Evolutionary conservation across 1,284 basidiomycete genomes (phyloP).

Genomic region (Retiboletus fuscus): DNA sequence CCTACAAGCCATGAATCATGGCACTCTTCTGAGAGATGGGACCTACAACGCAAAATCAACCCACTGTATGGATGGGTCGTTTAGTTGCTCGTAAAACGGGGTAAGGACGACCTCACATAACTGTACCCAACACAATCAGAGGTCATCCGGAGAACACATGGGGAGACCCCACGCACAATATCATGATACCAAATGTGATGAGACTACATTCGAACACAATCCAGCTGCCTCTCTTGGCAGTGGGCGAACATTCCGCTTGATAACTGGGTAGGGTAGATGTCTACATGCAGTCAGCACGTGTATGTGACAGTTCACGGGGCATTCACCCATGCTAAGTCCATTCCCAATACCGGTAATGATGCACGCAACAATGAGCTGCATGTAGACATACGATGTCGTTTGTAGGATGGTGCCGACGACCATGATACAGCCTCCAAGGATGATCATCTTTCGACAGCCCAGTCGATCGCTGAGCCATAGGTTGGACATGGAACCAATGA

Average conservation of each 20-base stretch:
- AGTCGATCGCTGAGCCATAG: slow-evolving; percentile 60
- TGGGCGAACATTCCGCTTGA: slow-evolving; percentile 74
- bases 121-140: slow-evolving; percentile 32
- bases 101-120: slow-evolving; percentile 41
- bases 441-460: slow-evolving; percentile 63
- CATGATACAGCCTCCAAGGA: slow-evolving; percentile 64
- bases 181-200: slow-evolving; percentile 78
- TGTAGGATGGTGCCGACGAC: slow-evolving; percentile 65
- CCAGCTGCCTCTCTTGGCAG: slow-evolving; percentile 69
- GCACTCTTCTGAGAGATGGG: neutral
- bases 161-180: slow-evolving; percentile 62
- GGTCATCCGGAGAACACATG: neutral
- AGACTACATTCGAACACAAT: slow-evolving; percentile 78
- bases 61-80: slow-evolving; percentile 54
- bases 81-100: slow-evolving; percentile 15
- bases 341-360: slow-evolving; percentile 72
- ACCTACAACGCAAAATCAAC: slow-evolving; percentile 68
- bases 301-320: neutral
- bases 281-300: slow-evolving; percentile 46
- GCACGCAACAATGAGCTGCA: slow-evolving; percentile 64
- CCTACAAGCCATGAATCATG: slow-evolving; percentile 44
- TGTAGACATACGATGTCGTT: slow-evolving; percentile 57
- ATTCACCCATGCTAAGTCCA: slow-evolving; percentile 66
- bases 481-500: slow-evolving; percentile 62
- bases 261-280: slow-evolving; percentile 73